phyloP scores from a whole-genome alignment of 257 asterid genomes.

The Petrea volubilis region DNA sequence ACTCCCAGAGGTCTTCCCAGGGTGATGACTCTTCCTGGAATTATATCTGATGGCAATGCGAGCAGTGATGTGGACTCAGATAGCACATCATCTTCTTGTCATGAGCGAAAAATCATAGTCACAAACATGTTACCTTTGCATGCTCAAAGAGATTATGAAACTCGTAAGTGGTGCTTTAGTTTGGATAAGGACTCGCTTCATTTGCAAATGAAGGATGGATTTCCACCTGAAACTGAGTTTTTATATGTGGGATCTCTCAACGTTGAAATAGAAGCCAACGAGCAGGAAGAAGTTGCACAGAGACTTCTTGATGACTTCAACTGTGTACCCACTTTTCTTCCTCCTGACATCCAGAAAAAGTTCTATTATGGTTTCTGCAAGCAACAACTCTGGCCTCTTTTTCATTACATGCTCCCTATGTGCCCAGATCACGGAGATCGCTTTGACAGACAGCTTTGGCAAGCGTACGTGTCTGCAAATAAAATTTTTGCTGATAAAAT shows the following conservation, averaged over 20 bases:
- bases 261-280: slow-evolving; percentile 54
- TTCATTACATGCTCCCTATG: slow-evolving; percentile 81
- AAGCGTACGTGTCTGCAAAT: slow-evolving; percentile 69
- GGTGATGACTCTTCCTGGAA: slow-evolving; percentile 61
- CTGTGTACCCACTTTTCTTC: slow-evolving; percentile 72
- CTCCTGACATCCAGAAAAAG: slow-evolving; percentile 50
- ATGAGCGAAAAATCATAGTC: slow-evolving; percentile 57
- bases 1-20: slow-evolving; percentile 68
- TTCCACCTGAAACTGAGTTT: slow-evolving; percentile 61
- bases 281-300: slow-evolving; percentile 72
- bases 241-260: slow-evolving; percentile 71
- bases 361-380: slow-evolving; percentile 74
- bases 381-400: slow-evolving; percentile 79
- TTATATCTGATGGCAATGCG: slow-evolving; percentile 42
- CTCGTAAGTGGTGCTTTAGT: slow-evolving; percentile 56
- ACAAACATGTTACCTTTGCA: slow-evolving; percentile 74
- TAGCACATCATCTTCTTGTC: slow-evolving; percentile 38
- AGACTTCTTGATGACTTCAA: slow-evolving; percentile 60
- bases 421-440: slow-evolving; percentile 78
- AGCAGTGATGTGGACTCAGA: slow-evolving; percentile 56
- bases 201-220: slow-evolving; percentile 67
- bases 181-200: slow-evolving; percentile 63
- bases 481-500: slow-evolving; percentile 68
- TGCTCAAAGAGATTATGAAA: slow-evolving; percentile 47
- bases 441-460: slow-evolving; percentile 71